Evolutionary conservation across 129 eudicot genomes (phyloP), one percentile per base, ranked within the genome.

Genomic region (Oenanthe sinensis): DNA sequence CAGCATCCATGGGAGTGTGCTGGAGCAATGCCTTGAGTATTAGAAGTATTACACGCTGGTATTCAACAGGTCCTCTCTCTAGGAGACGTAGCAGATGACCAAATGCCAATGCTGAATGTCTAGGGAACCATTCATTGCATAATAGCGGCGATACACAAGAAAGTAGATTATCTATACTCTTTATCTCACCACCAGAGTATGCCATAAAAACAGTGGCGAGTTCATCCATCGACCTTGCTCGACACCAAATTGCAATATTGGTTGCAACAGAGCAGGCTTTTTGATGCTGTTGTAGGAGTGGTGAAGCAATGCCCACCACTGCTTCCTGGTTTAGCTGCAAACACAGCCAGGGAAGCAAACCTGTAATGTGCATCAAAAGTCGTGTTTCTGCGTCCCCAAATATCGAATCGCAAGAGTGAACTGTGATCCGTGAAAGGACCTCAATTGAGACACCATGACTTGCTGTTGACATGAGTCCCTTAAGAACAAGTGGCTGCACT

Each of bases 321-420:
- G 87, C 88, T 67, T 94, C 97, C 48, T 89, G 96, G 88, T 84
- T 87, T 78, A 94, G 94, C 83, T 91, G 98, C 79, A 94, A 85
- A 81, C 97, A 90, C n/a, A 94, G 96, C 98, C 97, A 94, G 8
- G 97, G 98, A 78, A 94, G 96, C 72, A 94, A 82, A 74, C 98
- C 98, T 7, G 89, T 94, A 58, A 94, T 90, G 83, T 94, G 96
- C 98, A 94, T 94, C 76, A 94, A 81, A 12, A 94, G 94, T 43
- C 98, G 83, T 2, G 98, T 94, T 81, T 91, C 98, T 24, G 97
- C 84, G 71, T 90, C 93, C 49, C 98, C 98, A 39, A 94, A 91
- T 69, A 94, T 94, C 8, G 98, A 94, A 79, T 94, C 97, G 80
- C 98, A 94, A 8, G 98, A 90, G 75, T 90, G 91, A 24, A 94